Percentiles rank a stretch among this genome's conserved stretches.
phyloP scores from a whole-genome alignment of 1,139 yeast genomes.

The Magnusiomyces fungicola region DNA sequence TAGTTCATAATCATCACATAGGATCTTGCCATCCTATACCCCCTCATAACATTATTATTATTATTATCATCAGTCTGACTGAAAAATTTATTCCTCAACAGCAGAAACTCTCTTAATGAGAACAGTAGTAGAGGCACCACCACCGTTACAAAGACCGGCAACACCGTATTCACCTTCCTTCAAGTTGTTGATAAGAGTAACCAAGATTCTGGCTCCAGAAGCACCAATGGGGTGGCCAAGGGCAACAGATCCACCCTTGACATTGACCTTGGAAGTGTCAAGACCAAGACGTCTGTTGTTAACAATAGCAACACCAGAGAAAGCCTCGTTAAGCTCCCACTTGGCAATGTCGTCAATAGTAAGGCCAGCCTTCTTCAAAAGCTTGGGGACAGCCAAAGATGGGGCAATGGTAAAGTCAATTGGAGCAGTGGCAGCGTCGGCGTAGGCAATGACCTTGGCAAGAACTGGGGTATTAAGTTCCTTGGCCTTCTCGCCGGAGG shows the following conservation, averaged over 20 bases:
- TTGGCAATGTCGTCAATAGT: slow-evolving; percentile 45
- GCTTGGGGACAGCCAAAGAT: slow-evolving; percentile 82
- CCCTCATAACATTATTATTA: not conserved
- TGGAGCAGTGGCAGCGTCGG: slow-evolving; percentile 91
- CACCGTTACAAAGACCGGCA: slow-evolving; percentile 95
- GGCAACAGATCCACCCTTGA: slow-evolving; percentile 95
- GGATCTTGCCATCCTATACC: no score
- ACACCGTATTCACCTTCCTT: slow-evolving; percentile 83
- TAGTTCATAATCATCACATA: no score
- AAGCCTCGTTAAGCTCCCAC: slow-evolving; percentile 90
- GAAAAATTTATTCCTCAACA: slow-evolving; percentile 13
- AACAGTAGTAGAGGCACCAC: slow-evolving; percentile 88
- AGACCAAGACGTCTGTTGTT: slow-evolving; percentile 63
- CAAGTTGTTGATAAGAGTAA: slow-evolving; percentile 67
- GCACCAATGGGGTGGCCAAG: slow-evolving; percentile 94
- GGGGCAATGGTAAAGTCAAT: slow-evolving; percentile 93
- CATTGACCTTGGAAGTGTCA: slow-evolving; percentile 66
- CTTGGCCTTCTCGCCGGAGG: slow-evolving; percentile 67
- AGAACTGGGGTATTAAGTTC: slow-evolving; percentile 54
- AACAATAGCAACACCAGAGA: slow-evolving; percentile 86
- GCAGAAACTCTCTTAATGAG: slow-evolving; percentile 47
- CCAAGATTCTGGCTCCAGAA: slow-evolving; percentile 87
- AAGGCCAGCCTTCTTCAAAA: slow-evolving; percentile 52
- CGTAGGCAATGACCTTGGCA: slow-evolving; percentile 81
- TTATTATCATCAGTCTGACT: no score